Evolutionary conservation across 352 stramenopile species (phyloP), one percentile per base, ranked within the genome.

Genomic region (Globisporangium rhizosaccharum): DNA sequence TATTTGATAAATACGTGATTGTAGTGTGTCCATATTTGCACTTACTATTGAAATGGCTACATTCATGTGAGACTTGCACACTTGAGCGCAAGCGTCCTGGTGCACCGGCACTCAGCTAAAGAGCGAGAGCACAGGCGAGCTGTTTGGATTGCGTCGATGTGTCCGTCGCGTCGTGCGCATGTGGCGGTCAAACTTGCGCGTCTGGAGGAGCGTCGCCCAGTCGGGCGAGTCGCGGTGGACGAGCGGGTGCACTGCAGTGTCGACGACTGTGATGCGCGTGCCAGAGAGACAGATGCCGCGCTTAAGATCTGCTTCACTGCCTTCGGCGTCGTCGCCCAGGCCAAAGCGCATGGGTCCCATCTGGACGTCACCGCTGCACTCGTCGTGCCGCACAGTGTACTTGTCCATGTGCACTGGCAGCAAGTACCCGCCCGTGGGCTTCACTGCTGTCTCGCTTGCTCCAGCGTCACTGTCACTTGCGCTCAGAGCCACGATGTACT

Each of bases 121-220:
- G 23, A 75, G 65, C 23, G 67, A 68, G 20, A 70, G 52, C 30
- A 56, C 65, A 2, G 79, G 71, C 15, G 84, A 47, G 48, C 52
- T 77, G 65, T 49, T 71, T 6, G 45, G 50, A 36, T 81, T 82
- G 33, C 62, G 77, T 2, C 82, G 75, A 25, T 89, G 66, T 36
- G 82, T 87, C 51, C 82, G 72, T n/a, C 82, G 64, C 33, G 75
- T 67, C 18, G 78, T 62, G 42, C 71, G 75, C 82, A 91, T 91
- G 61, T 91, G 79, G 14, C 66, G 79, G 41, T 88, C 77, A 59
- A 91, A 91, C 56, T 89, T 91, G 46, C 65, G 72, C 28, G 66
- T 59, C n/a, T 88, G 77, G 2, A 80, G 57, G 30, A 76, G 61
- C 15, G 66, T 59, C 11, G 81, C 73, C 48, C 76, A 56, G 64